Evolutionary conservation across 176 grass and related monocot species (phyloP).

Genomic region (Musa beccarii): DNA sequence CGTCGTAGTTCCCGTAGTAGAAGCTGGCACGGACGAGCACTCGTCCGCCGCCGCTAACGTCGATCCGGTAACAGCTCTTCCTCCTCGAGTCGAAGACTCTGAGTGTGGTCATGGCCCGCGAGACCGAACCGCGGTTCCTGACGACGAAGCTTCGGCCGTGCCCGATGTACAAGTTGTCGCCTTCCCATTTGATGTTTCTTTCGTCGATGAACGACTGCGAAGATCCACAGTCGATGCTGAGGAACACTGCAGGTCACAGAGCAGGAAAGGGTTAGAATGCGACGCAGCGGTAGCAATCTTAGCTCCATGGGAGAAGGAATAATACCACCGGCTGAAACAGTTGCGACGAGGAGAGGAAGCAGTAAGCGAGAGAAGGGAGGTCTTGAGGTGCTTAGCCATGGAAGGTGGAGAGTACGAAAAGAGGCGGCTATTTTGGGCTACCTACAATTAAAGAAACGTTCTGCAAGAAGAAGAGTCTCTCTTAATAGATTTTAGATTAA

Average conservation of each 20-base stretch:
- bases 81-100: not conserved
- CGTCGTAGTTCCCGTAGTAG: not conserved
- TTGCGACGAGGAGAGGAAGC: too few species aligned
- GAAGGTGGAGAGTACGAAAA: too few species aligned
- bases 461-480: too few species aligned
- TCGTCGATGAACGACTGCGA: not conserved
- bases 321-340: too few species aligned
- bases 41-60: not conserved
- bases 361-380: too few species aligned
- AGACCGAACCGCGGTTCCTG: not conserved
- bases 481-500: too few species aligned
- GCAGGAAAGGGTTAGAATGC: too few species aligned
- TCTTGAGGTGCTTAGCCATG: too few species aligned
- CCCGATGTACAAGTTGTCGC: not conserved
- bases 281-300: too few species aligned
- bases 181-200: not conserved
- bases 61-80: not conserved
- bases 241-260: not conserved
- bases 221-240: not conserved
- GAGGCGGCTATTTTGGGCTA: too few species aligned
- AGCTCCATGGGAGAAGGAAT: too few species aligned
- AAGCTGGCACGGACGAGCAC: not conserved
- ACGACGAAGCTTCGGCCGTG: not conserved
- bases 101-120: conserved; percentile 1
- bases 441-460: too few species aligned